Conservation (phyloP, 192 early-diverging fungal genomes). For the Gigaspora rosea region DNA sequence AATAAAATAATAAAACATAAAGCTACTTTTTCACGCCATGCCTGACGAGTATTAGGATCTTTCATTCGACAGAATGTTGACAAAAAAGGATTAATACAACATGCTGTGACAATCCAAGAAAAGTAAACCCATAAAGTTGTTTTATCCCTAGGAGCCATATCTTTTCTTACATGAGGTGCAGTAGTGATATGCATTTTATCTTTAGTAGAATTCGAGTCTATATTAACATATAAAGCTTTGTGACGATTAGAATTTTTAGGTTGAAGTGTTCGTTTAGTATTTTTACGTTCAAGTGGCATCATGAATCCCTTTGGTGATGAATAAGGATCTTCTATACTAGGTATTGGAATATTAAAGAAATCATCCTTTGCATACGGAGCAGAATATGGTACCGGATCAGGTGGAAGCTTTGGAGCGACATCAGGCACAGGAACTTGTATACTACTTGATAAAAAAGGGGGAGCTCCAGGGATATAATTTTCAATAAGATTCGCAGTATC, state of each 20-base stretch:
- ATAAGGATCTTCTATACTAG: background rate
- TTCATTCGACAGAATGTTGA: constrained; percentile 27
- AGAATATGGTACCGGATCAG: background rate
- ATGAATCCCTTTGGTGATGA: constrained; percentile 4
- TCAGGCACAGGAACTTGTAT: background rate
- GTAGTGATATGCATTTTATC: background rate
- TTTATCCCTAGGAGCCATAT: constrained; percentile 27
- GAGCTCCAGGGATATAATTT: constrained; percentile 23
- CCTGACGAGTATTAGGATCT: constrained; percentile 52
- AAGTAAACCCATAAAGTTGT: constrained; percentile 28
- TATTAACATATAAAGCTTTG: background rate
- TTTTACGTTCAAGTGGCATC: constrained; percentile 11
- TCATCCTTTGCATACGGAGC: no score
- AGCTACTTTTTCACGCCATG: constrained; percentile 88
- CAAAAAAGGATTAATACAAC: constrained; percentile 26
- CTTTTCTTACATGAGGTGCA: constrained; percentile 25
- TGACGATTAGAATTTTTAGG: constrained; percentile 7
- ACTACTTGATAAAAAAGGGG: background rate
- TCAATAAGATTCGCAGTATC: constrained; percentile 38
- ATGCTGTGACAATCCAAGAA: constrained; percentile 24
- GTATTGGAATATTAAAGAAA: background rate
- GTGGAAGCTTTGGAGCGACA: background rate
- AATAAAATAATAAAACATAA: constrained; percentile 71
- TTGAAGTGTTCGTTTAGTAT: constrained; percentile 8
- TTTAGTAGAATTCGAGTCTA: background rate